A percentile compares a stretch with the other conserved stretches of the same genome.
These are phyloP conservation scores for Chytriomyces confervae DNA, from an alignment of 192 early-diverging fungal species.

Conservation along the genomic window DNA sequence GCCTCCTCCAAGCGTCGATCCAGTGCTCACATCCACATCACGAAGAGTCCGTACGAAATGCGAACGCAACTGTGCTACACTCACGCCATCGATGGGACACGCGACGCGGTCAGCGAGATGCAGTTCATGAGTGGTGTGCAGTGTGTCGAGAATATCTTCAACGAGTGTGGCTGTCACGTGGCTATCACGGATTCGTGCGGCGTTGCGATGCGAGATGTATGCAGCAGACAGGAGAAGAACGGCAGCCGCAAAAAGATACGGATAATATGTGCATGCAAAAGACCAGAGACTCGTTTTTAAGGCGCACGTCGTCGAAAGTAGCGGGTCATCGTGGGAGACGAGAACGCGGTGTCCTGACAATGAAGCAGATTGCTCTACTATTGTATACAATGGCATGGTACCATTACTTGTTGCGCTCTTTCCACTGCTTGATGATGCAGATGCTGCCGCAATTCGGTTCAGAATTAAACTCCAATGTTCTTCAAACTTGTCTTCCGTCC, in stretches of 20 bases:
- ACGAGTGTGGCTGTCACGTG: constrained; percentile 43
- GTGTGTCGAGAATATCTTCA: constrained; percentile 50
- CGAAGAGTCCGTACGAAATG: constrained; percentile 41
- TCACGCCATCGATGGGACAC: constrained; percentile 55
- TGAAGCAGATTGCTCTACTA: too few relatives aligned
- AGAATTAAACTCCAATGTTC: constrained; percentile 49
- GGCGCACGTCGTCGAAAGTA: constrained; percentile 45
- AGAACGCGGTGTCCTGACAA: constrained; percentile 46
- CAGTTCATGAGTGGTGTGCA: constrained; percentile 47
- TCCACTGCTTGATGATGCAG: not conserved
- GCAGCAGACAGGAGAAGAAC: constrained; percentile 16
- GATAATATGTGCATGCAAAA: constrained; percentile 29
- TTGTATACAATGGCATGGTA: too few relatives aligned
- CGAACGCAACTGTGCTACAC: constrained; percentile 49
- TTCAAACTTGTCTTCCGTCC: constrained; percentile 52
- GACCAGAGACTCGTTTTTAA: constrained; percentile 36
- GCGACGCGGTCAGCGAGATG: constrained; percentile 41
- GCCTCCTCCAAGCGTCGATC: not conserved
- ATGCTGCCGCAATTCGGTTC: constrained; percentile 16
- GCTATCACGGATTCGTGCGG: constrained; percentile 29
- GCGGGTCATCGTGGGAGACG: constrained; percentile 37
- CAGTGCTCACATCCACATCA: too few relatives aligned
- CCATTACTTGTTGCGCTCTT: not conserved
- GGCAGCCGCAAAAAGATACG: constrained; percentile 35
- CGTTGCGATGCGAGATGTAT: constrained; percentile 11